These are phyloP conservation scores for Cicer judaicum DNA, from an alignment of 306 rosid genomes.

Conservation along the genomic window DNA sequence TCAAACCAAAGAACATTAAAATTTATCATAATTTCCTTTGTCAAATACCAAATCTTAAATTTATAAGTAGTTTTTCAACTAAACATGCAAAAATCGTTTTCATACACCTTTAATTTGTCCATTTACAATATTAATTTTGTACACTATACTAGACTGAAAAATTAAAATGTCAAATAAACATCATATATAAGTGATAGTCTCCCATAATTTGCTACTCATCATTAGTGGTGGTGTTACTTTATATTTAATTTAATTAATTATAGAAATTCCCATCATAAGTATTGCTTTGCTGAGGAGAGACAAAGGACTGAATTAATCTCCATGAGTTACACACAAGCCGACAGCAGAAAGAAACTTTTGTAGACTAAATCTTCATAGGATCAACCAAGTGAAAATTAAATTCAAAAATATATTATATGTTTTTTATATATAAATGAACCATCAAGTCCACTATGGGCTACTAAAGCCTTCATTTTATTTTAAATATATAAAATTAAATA, in stretches of 20 bases:
- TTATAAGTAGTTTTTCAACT: neutral
- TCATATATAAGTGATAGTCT: slow-evolving; percentile 19
- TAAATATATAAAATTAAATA: neutral
- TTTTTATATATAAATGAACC: slow-evolving; percentile 9
- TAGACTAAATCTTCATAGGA: slow-evolving; percentile 54
- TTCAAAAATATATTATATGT: slow-evolving; percentile 16
- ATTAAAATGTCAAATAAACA: slow-evolving; percentile 26
- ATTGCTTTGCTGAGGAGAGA: slow-evolving; percentile 43
- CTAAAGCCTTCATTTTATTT: slow-evolving; percentile 6
- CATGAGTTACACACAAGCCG: slow-evolving; percentile 38
- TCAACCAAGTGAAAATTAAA: slow-evolving; percentile 44
- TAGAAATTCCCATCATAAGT: slow-evolving; percentile 3
- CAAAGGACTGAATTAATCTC: slow-evolving; percentile 43
- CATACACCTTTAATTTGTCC: slow-evolving; percentile 42
- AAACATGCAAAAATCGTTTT: slow-evolving; percentile 34
- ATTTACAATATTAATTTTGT: slow-evolving; percentile 1
- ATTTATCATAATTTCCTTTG: slow-evolving; percentile 16
- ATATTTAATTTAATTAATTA: neutral
- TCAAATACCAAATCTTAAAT: slow-evolving; percentile 10
- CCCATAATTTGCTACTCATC: slow-evolving; percentile 2
- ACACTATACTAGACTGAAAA: neutral
- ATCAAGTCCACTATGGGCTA: slow-evolving; percentile 40
- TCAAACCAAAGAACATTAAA: slow-evolving; percentile 1
- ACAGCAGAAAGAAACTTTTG: slow-evolving; percentile 40
- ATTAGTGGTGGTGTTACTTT: slow-evolving; percentile 8